Base-by-base conservation (phyloP, 768 basidiomycete species). In the Cyathus striatus region DNA sequence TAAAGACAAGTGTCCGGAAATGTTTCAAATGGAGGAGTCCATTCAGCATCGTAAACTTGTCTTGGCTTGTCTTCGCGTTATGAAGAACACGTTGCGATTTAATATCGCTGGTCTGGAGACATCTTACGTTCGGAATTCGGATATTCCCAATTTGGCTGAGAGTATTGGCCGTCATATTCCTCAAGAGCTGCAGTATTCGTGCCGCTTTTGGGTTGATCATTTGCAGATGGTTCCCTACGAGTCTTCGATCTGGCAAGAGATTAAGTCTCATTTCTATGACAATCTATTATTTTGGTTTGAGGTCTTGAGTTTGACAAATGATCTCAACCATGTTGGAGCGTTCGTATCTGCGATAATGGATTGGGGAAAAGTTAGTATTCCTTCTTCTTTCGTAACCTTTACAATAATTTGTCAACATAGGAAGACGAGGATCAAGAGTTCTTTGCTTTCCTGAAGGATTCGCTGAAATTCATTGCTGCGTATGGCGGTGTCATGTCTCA, bases 71-170 rank as follows among this genome's bases (percentile, higher is more conserved):
- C 39, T 69, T 5, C 26, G 37, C 3, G 41, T 58, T 13, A 61
- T 68, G 67, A 47, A 58, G 9, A 23, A 42, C 20, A 40, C 46
- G 5, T 54, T 69, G 7, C 44, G 45, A 38, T 69, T 70, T 50
- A 65, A 69, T 42, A 65, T 69, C 21, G 63, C 59, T 47, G 23
- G 56, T 5, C 41, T 69, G 5, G 47, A 53, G 23, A 57, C 54
- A 10, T 67, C 66, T 2, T 56, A 59, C 41, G 17, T 51, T 4
- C 48, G 27, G 6, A 64, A 69, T 43, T 24, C 36, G 13, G 53
- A 66, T 16, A 42, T 64, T 14, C 42, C 39, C 1, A 53, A 59
- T 43, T 46, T 65, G 6, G 32, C 46, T 17, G 9, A 21, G 0
- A 52, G 53, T 10, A 48, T 60, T 7, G 24, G 52, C 25, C 40